These are phyloP conservation scores for Globisporangium middletonii DNA, from an alignment of 352 stramenopile genomes.

Conservation along the genomic window DNA sequence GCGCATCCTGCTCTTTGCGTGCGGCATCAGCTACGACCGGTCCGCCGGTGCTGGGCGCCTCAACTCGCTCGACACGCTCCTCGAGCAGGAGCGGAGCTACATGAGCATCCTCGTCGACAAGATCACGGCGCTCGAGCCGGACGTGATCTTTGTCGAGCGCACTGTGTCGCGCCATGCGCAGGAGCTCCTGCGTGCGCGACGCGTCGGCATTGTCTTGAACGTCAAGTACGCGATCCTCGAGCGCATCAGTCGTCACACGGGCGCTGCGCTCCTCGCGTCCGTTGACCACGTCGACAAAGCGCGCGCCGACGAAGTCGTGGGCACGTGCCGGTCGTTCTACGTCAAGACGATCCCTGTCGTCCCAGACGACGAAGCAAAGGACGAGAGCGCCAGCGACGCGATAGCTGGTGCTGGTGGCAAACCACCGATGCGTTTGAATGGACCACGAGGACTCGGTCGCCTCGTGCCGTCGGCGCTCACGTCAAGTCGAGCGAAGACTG, in stretches of 20 bases:
- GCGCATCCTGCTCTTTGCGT: constrained; percentile 95
- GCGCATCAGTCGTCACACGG: constrained; percentile 91
- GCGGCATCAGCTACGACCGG: constrained; percentile 95
- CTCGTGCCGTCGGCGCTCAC: neutral
- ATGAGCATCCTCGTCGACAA: constrained; percentile 97
- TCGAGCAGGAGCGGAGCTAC: constrained; percentile 96
- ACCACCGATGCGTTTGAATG: neutral
- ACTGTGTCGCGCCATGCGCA: constrained; percentile 89
- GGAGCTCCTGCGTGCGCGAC: constrained; percentile 87
- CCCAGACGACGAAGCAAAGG: constrained; percentile 23
- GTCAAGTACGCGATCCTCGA: constrained; percentile 91
- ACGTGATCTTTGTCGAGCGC: constrained; percentile 93
- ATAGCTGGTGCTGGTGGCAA: constrained; percentile 4
- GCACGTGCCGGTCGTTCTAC: constrained; percentile 59
- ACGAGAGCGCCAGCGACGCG: constrained; percentile 13
- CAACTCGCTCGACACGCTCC: constrained; percentile 92
- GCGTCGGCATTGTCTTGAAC: constrained; percentile 93
- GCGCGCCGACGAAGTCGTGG: constrained; percentile 43
- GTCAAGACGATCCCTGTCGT: constrained; percentile 54
- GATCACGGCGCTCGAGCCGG: constrained; percentile 92
- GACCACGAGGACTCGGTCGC: neutral
- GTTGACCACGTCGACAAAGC: constrained; percentile 90
- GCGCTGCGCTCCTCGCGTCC: constrained; percentile 87
- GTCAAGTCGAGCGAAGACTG: constrained; percentile 24
- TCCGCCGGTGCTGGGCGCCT: constrained; percentile 80